Evolutionary conservation across 352 stramenopile species (phyloP), one percentile per base, ranked within the genome.

Genomic region (Pythium rishiriense): DNA sequence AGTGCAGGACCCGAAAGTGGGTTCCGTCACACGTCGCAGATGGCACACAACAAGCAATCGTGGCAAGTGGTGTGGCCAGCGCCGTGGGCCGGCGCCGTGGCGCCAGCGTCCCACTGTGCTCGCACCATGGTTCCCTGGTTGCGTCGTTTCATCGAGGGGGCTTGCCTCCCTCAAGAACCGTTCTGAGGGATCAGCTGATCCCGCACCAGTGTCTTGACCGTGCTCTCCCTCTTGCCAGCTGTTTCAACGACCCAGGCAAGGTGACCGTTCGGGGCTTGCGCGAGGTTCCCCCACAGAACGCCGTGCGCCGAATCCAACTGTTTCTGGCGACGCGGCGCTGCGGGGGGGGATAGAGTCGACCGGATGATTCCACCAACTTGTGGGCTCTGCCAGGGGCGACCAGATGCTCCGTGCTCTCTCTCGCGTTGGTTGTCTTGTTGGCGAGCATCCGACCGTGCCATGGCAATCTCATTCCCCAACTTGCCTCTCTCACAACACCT

Each of bases 391-490:
- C 22, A 10, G 15, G 11, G 21, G 19, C 48, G 48, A 35, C 26
- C 24, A 55, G 17, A 29, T 55, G 24, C 21, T 53, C 9, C 19
- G 7, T 22, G n/a, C 51, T 58, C 51, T 58, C 33, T 33, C 29
- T n/a, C 49, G 29, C 47, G 29, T 14, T 10, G 41, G 41, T 35
- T 10, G 10, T 35, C 11, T 43, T 17, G 5, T 7, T 43, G 37
- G 37, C 10, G 5, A 35, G 7, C 37, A 43, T n/a, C 11, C 37
- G 7, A 8, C 12, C 10, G n/a, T n/a, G n/a, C n/a, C 15, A 17
- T 28, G n/a, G 14, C 31, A 12, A n/a, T 47, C 37, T 47, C 59
- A 66, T 55, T 66, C 59, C 39, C 12, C 17, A 53, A 60, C 42
- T 60, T 60, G 48, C 59, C 39, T 48, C 25, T 49, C 43, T 29